Base-by-base conservation (phyloP, 345 rosid genomes). In the Atalantia buxifolia region DNA sequence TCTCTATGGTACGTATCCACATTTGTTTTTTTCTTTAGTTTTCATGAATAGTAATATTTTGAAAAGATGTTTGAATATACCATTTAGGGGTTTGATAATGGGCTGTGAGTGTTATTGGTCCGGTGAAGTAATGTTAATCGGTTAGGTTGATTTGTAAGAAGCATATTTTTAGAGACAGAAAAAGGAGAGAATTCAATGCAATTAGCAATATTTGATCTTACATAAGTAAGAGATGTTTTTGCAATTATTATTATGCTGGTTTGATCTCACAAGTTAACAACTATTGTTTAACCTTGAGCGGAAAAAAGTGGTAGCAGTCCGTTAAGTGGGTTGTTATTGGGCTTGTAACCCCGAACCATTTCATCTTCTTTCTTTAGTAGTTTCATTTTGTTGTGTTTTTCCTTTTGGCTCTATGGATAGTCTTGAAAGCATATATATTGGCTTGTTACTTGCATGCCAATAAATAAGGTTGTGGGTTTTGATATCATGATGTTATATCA, bases 1-100 rank as follows among this genome's bases (percentile, higher is more conserved):
- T 90, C 66, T 88, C 92, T 83, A 91, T 94, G 98, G 99, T 96
- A 92, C n/a, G 90, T 69, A 76, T 80, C 77, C 48, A 27, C 71
- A 7, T 67, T 66, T 72, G 5, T 1, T 59, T 45, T 70, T 24
- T 14, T 28, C 16, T 57, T 18, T 5, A 7, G 33, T n/a, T 63
- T 63, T 68, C 59, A 7, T 14, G 33, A 30, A 25, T 36, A 21
- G 14, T 72, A 33, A 30, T 53, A 13, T 21, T 40, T 30, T 25
- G 16, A 24, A 18, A 27, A 19, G 24, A 9, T 19, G 19, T 45
- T 40, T 48, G 25, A 18, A 48, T 28, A 16, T 50, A 27, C 18
- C 9, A 13, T 4, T 24, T 68, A 38, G 13, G 55, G 31, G 28
- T 68, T 66, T 38, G 31, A n/a, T 16, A n/a, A n/a, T 13, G 28